Base-by-base conservation (phyloP, 1,284 basidiomycete species). In the Cryptococcus sp. region DNA sequence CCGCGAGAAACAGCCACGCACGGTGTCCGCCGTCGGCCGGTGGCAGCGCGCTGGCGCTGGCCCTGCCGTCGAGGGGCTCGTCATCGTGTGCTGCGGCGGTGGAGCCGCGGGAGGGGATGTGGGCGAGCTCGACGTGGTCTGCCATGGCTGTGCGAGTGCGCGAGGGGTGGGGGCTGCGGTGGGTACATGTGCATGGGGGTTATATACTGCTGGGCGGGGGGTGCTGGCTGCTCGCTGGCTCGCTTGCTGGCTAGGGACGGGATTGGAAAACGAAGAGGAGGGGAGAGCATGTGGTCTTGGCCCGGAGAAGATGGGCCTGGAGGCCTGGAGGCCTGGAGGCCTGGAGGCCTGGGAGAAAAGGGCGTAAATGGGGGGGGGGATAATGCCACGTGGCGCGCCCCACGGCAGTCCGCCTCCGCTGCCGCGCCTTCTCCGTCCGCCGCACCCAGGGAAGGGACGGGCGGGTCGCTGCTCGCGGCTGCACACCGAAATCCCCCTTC, bases 1-100 rank as follows among this genome's bases (percentile, higher is more conserved):
- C 73, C 1, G 68, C 43, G 7, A 78, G 64, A 62, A 77, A 79
- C 0, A 62, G 36, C 75, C 74, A 78, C 3, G 77, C 77, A 0
- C 68, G 57, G 4, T 46, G 40, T 0, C 77, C 77, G 1, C 63
- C 52, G 54, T 79, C 77, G 11, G 75, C 72, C 0, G 70, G 74
- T 0, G 67, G 69, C 1, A 79, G 67, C 23, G 64, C 53, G 7
- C 28, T 33, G 28, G 28, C 28, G 9, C 28, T 33, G 4, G 28
- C 28, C 28, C 4, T 33, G 28, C 9, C 9, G 28, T 33, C 28
- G 28, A 33, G 28, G 28, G 28, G 28, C 4, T 33, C 28, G 28
- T 4, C 28, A 33, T 33, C 28, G 28, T 33, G 28, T 4, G 28
- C 28, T 33, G 9, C 9, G 28, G 28, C 9, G 28, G 28, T 33